Conservation (phyloP, 2,329 filamentous ascomycete genomes). For the Penicillium sp. region DNA sequence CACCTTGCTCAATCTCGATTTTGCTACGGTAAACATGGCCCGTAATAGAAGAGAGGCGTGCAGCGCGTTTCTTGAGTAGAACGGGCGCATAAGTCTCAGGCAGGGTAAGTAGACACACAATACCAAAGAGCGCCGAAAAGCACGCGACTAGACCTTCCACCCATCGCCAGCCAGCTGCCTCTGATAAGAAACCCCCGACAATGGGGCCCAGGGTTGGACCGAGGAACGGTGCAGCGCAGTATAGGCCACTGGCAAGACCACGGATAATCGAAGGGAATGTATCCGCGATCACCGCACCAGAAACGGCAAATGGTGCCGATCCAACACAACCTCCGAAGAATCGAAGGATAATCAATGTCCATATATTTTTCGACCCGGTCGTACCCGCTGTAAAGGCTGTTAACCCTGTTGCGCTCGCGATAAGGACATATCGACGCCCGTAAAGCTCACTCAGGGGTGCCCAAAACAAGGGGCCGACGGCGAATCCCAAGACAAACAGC, state of each 20-base stretch:
- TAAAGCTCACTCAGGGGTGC: constrained; percentile 29
- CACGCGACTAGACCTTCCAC: constrained; percentile 60
- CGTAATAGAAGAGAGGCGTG: constrained; percentile 53
- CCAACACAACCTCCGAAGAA: constrained; percentile 64
- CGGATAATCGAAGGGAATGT: constrained; percentile 53
- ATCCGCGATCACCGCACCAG: constrained; percentile 59
- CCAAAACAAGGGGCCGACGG: constrained; percentile 43
- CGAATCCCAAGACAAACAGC: constrained; percentile 43
- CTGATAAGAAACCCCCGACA: constrained; percentile 62
- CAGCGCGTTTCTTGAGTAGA: constrained; percentile 54
- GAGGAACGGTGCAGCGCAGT: constrained; percentile 64
- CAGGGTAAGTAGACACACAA: constrained; percentile 41
- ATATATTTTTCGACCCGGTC: constrained; percentile 57
- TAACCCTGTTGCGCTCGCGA: constrained; percentile 30
- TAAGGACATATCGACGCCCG: constrained; percentile 34
- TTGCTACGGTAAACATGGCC: constrained; percentile 37
- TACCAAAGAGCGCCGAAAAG: constrained; percentile 60
- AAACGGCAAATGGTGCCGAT: constrained; percentile 59
- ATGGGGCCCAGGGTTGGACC: constrained; percentile 64
- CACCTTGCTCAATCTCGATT: constrained; percentile 31
- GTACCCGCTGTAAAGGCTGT: constrained; percentile 60
- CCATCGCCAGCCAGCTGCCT: constrained; percentile 65
- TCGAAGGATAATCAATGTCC: constrained; percentile 59
- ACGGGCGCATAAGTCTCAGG: constrained; percentile 64
- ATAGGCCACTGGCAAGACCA: constrained; percentile 60